Conservation (phyloP, 148 eudicot species). For the Pouteria glomerata region DNA sequence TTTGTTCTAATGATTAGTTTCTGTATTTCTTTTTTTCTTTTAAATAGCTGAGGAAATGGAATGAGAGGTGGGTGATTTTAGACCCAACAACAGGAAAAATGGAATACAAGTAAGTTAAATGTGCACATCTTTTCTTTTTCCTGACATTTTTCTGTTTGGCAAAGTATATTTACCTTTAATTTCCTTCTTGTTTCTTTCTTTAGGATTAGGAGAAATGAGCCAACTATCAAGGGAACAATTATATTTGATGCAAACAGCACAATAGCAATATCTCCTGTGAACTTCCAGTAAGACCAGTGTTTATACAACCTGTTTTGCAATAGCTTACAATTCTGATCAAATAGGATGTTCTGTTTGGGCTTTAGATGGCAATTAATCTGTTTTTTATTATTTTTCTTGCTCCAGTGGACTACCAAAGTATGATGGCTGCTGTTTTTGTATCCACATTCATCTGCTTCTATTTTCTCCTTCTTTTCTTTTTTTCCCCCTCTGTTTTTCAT, state of each 20-base stretch:
- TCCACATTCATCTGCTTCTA: slow-evolving; percentile 34
- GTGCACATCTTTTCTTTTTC: neutral
- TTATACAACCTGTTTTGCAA: neutral
- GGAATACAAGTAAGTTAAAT: slow-evolving; percentile 87
- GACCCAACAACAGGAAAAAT: slow-evolving; percentile 98
- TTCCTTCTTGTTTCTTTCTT: slow-evolving; percentile 5
- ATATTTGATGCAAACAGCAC: slow-evolving; percentile 86
- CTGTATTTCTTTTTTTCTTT: neutral
- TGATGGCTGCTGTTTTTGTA: slow-evolving; percentile 97
- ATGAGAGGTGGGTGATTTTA: slow-evolving; percentile 93
- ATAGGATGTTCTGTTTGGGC: neutral
- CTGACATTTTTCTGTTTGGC: neutral
- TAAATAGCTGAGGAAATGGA: slow-evolving; percentile 87
- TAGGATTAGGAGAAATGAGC: slow-evolving; percentile 91
- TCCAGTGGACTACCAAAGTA: slow-evolving; percentile 93
- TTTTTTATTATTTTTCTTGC: slow-evolving; percentile 18
- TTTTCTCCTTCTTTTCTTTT: neutral
- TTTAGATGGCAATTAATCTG: slow-evolving; percentile 18
- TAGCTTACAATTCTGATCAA: neutral
- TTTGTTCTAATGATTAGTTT: neutral
- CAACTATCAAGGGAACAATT: slow-evolving; percentile 80
- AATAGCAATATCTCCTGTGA: slow-evolving; percentile 83
- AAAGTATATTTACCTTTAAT: neutral
- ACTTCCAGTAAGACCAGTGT: slow-evolving; percentile 78
- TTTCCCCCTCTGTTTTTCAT: neutral